Conservation (phyloP, 768 basidiomycete genomes). For the Pulveroboletus sp. region DNA sequence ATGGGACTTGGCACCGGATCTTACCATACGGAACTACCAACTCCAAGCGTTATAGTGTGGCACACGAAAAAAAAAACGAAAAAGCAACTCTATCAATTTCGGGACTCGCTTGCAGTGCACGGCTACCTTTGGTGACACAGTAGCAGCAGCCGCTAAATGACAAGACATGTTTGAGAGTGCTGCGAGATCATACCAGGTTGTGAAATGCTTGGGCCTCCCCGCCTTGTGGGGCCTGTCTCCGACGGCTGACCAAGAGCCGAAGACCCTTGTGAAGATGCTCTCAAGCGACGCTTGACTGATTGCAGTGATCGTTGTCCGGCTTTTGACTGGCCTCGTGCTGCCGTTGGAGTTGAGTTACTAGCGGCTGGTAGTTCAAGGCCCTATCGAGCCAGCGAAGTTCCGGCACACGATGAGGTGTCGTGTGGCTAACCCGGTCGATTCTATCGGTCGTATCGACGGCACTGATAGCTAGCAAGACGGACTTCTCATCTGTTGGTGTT, state of each 20-base stretch:
- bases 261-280: constrained; percentile 10
- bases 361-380: constrained; percentile 11
- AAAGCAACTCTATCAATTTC: not conserved
- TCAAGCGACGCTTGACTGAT: constrained; percentile 19
- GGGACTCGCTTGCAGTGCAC: constrained; percentile 10
- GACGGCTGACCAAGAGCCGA: constrained; percentile 9
- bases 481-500: constrained; percentile 6
- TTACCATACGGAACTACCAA: constrained; percentile 8
- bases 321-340: constrained; percentile 20
- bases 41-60: constrained; percentile 7
- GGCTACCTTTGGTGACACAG: constrained; percentile 10
- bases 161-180: not conserved
- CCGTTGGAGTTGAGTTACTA: constrained; percentile 8
- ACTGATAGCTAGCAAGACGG: constrained; percentile 10
- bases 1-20: constrained; percentile 4
- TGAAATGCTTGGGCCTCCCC: constrained; percentile 6
- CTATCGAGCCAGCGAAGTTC: constrained; percentile 11
- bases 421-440: constrained; percentile 1
- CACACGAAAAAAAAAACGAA: not conserved
- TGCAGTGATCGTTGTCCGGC: constrained; percentile 12
- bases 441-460: constrained; percentile 7
- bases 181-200: constrained; percentile 4
- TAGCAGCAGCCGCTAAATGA: constrained; percentile 1
- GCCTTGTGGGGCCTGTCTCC: constrained; percentile 7
- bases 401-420: not conserved